phyloP scores from a whole-genome alignment of 495 filamentous ascomycete species.

The Aspergillus taichungensis region DNA sequence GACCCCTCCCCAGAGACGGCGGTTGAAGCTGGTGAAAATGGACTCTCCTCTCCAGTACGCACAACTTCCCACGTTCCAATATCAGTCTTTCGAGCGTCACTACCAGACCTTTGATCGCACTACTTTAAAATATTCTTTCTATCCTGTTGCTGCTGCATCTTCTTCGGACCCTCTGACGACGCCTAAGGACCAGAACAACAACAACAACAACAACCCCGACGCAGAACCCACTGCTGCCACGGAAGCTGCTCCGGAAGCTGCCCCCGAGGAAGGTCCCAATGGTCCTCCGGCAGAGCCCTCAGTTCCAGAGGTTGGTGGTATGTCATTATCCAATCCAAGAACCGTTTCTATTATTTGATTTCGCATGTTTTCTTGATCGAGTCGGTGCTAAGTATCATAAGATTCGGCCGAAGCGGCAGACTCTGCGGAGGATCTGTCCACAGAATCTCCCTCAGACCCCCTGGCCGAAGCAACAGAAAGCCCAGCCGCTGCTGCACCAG shows the following conservation, averaged over 20 bases:
- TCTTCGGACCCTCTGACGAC: conserved; percentile 29
- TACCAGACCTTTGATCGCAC: conserved; percentile 35
- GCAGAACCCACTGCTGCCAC: conserved; percentile 16
- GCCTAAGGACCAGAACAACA: conserved; percentile 31
- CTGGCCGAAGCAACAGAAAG: too few species aligned
- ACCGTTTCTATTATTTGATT: too few species aligned
- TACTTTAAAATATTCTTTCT: conserved; percentile 25
- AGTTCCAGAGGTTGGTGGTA: too few species aligned
- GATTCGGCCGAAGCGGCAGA: too few species aligned
- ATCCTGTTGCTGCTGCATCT: conserved; percentile 24
- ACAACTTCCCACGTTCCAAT: conserved; percentile 29
- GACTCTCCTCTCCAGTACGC: conserved; percentile 34
- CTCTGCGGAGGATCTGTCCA: too few species aligned
- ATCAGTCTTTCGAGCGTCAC: conserved; percentile 28
- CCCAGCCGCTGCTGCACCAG: conserved; percentile 2
- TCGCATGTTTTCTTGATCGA: too few species aligned
- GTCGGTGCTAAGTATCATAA: too few species aligned
- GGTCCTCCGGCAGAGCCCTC: neutral
- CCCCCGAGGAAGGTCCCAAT: conserved; percentile 16
- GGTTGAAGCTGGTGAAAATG: conserved; percentile 28
- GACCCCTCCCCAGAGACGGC: conserved; percentile 20
- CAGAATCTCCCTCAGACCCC: too few species aligned
- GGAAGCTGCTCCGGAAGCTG: conserved; percentile 18
- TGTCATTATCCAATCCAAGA: too few species aligned
- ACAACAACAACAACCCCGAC: conserved; percentile 18